Evolutionary conservation across 345 rosid species (phyloP).

Genomic region (Eucalyptus marginata): DNA sequence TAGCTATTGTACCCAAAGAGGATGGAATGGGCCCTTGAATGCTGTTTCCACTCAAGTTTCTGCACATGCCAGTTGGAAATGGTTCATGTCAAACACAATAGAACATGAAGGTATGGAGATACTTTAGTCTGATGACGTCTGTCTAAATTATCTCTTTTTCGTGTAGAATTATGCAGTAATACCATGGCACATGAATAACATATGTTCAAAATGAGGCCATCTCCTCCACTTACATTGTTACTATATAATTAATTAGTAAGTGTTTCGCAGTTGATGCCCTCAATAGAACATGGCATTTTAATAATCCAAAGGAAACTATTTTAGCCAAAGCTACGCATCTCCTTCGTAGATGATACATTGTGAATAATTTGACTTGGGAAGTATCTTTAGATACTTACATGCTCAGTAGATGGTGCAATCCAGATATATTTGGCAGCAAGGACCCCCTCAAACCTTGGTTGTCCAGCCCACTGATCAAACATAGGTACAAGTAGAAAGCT

Average conservation of each 20-base stretch:
- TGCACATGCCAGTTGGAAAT: constrained; percentile 6
- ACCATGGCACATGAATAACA: background rate
- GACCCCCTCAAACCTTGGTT: constrained; percentile 86
- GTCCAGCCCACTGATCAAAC: constrained; percentile 58
- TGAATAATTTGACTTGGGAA: background rate
- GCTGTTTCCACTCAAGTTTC: constrained; percentile 80
- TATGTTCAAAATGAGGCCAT: background rate
- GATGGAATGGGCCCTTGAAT: constrained; percentile 69
- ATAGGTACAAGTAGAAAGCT: background rate
- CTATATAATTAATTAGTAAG: background rate
- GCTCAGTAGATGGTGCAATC: constrained; percentile 66
- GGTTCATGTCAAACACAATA: background rate
- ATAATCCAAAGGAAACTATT: background rate
- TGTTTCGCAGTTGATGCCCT: background rate
- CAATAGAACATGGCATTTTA: background rate
- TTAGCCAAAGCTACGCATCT: background rate
- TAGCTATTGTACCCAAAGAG: constrained; percentile 49
- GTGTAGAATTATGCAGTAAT: background rate
- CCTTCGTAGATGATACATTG: background rate
- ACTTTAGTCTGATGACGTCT: background rate
- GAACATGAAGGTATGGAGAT: background rate
- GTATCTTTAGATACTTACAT: constrained; percentile 38
- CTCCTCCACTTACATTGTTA: background rate
- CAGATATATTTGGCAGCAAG: constrained; percentile 66
- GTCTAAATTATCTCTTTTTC: background rate